A percentile compares a stretch with the other conserved stretches of the same genome.
phyloP scores from a whole-genome alignment of 495 filamentous ascomycete genomes.

The Daldinia grandis region DNA sequence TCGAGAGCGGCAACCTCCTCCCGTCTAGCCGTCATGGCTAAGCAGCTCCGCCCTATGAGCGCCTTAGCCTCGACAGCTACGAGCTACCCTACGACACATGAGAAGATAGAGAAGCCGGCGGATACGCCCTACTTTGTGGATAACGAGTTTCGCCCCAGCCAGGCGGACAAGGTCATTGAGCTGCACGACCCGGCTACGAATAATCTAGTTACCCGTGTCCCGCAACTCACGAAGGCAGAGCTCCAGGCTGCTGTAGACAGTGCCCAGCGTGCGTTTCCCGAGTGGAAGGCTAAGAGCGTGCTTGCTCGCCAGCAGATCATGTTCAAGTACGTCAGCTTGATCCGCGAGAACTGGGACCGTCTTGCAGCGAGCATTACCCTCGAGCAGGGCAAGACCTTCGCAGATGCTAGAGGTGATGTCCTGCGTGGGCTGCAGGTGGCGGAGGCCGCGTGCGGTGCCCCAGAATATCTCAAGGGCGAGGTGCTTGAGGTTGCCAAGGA shows the following conservation, averaged over 20 bases:
- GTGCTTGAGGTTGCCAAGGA: constrained; percentile 97
- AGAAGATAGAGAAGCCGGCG: constrained; percentile 73
- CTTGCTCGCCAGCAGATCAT: constrained; percentile 92
- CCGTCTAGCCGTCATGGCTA: constrained; percentile 68
- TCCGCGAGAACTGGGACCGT: constrained; percentile 94
- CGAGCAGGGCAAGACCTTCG: constrained; percentile 98
- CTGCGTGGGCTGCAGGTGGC: constrained; percentile 95
- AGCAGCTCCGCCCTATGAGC: constrained; percentile 61
- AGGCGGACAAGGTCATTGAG: constrained; percentile 85
- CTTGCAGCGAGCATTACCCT: constrained; percentile 94
- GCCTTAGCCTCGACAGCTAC: constrained; percentile 68
- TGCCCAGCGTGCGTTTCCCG: constrained; percentile 88
- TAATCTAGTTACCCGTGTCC: constrained; percentile 97
- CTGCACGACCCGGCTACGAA: constrained; percentile 96
- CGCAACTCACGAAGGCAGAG: constrained; percentile 91
- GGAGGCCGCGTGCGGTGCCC: constrained; percentile 94
- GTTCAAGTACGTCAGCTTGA: constrained; percentile 92
- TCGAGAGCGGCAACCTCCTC: constrained; percentile 47
- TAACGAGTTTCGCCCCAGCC: constrained; percentile 84
- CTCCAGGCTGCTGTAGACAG: constrained; percentile 86
- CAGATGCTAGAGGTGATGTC: constrained; percentile 94
- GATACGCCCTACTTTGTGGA: constrained; percentile 93
- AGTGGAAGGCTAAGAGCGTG: constrained; percentile 84
- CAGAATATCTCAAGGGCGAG: constrained; percentile 91
- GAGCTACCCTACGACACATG: constrained; percentile 83